A percentile compares a stretch with the other conserved stretches of the same genome.
Conservation (phyloP, 1,284 basidiomycete species). For the Ganoderma boninense region DNA sequence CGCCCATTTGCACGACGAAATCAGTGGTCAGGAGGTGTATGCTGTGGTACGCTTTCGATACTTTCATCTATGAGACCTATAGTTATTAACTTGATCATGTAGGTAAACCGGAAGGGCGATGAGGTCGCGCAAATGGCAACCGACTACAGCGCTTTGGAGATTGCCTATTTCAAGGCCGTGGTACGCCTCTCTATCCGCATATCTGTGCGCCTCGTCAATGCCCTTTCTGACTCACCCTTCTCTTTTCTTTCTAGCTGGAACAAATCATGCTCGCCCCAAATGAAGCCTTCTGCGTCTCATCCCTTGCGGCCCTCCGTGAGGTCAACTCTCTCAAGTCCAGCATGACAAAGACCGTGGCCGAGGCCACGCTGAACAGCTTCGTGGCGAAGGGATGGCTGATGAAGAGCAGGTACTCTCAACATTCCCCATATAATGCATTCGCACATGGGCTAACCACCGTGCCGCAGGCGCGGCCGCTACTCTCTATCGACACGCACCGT, state of each 20-base stretch:
- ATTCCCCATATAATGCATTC: not conserved
- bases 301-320: constrained; percentile 79
- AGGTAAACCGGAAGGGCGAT: constrained; percentile 84
- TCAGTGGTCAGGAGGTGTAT: constrained; percentile 67
- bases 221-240: not conserved
- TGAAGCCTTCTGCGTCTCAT: constrained; percentile 79
- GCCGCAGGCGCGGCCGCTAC: constrained; percentile 66
- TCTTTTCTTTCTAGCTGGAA: constrained; percentile 66
- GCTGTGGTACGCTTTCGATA: constrained; percentile 58
- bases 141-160: constrained; percentile 79
- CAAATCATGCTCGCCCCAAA: constrained; percentile 85
- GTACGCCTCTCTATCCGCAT: constrained; percentile 51
- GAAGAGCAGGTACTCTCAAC: constrained; percentile 70
- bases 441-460: constrained; percentile 1
- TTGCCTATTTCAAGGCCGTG: constrained; percentile 82
- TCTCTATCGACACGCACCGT: constrained; percentile 80
- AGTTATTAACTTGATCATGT: not conserved
- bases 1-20: constrained; percentile 68
- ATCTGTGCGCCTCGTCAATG: not conserved
- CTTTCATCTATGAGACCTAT: not conserved
- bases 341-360: constrained; percentile 80
- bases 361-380: constrained; percentile 79
- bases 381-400: constrained; percentile 84
- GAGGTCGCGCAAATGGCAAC: constrained; percentile 85
- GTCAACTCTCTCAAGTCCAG: constrained; percentile 65